phyloP scores from a whole-genome alignment of 352 stramenopile species.

The Pythium pyrilobum region DNA sequence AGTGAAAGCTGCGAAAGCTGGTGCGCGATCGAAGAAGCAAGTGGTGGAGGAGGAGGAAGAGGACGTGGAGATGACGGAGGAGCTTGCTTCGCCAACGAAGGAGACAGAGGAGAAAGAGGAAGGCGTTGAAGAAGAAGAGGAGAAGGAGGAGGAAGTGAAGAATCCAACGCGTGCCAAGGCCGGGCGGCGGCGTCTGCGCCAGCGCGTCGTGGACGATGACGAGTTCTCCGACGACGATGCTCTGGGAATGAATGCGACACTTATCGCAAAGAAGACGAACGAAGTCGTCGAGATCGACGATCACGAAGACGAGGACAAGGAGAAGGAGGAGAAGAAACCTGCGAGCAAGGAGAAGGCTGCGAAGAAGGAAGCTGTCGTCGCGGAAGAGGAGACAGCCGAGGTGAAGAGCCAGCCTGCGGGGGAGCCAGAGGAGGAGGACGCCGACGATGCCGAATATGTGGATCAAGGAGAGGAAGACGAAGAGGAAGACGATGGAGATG shows the following conservation, averaged over 20 bases:
- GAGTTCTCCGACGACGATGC: conserved; percentile 33
- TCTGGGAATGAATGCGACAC: conserved; percentile 27
- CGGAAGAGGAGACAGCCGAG: not conserved
- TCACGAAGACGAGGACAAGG: conserved; percentile 12
- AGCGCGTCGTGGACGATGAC: conserved; percentile 51
- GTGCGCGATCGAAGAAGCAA: conserved; percentile 10
- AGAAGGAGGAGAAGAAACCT: conserved; percentile 1
- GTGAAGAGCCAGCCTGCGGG: conserved; percentile 11
- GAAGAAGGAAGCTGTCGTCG: conserved; percentile 17
- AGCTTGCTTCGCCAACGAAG: no score
- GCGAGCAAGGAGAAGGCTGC: not conserved
- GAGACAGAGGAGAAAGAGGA: not conserved
- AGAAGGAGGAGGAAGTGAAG: conserved; percentile 8
- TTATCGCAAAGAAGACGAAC: conserved; percentile 11
- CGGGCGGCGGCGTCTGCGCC: conserved; percentile 53
- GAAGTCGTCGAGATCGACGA: conserved; percentile 17
- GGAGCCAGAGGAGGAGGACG: conserved; percentile 14
- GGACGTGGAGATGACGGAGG: conserved; percentile 24
- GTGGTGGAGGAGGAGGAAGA: conserved; percentile 23
- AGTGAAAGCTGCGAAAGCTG: no score
- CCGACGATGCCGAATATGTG: conserved; percentile 1
- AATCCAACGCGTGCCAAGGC: conserved; percentile 4
- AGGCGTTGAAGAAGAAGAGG: conserved; percentile 5
- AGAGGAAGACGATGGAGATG: conserved; percentile 6
- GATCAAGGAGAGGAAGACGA: conserved; percentile 13